Evolutionary conservation across 1,284 basidiomycete species (phyloP), one percentile per base, ranked within the genome.

Genomic region (Ceratobasidium sp.): DNA sequence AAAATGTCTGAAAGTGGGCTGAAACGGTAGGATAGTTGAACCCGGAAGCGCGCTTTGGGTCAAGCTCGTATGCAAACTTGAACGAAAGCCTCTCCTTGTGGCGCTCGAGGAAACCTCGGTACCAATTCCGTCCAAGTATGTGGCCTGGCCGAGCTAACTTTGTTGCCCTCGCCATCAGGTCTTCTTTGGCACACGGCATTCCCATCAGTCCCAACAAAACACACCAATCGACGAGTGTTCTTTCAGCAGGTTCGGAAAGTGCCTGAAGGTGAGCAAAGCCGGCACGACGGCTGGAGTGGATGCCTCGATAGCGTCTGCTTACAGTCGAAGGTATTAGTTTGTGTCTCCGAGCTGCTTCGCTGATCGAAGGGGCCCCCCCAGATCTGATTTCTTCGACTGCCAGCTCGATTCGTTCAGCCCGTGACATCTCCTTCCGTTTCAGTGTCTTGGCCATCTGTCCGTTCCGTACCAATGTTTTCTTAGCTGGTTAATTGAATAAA

Each of bases 171-270:
- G 54, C 28, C 9, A 57, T 13, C 8, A 57, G 26, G 14, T 23
- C 35, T 30, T 57, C 54, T 32, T 57, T 57, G 28, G 54, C 35
- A 23, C 54, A 57, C 7, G 54, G 54, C 13, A 57, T 11, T 14
- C 54, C 54, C 6, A 57, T 57, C 54, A 57, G 28, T 11, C 54
- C 54, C 7, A 16, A 11, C 13, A 57, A 32, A n/a, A 57, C 35
- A 32, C 54, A 57, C 54, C 54, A 57, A n/a, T 57, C 28, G 21
- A 57, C 9, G 21, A 57, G 54, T 57, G 54, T n/a, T 28, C 11
- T 11, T 30, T 57, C 54, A 9, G 30, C 54, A 28, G 54, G 23
- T 57, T 23, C 11, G 6, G 54, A 32, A n/a, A 57, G 54, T 11
- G 28, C 35, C 21, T 57, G 30, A 11, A 13, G 28, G 14, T 23